Conservation (phyloP, 2,329 filamentous ascomycete species). For the Exserohilum rostratum region DNA sequence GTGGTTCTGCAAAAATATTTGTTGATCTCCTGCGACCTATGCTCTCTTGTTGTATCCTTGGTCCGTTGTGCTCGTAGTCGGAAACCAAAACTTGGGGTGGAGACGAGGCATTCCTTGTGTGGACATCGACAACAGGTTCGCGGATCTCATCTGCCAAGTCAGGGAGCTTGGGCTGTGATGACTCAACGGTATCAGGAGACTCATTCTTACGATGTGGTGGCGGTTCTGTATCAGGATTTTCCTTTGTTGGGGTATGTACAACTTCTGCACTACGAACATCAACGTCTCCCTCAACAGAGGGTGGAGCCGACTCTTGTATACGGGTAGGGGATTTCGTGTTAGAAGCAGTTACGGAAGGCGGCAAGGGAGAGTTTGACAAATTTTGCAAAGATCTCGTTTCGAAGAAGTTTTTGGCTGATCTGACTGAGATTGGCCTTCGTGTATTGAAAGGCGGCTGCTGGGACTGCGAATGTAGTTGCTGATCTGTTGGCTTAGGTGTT, state of each 20-base stretch:
- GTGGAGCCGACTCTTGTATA: not conserved
- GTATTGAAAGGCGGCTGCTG: conserved; percentile 11
- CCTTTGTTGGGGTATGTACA: not conserved
- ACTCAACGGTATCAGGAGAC: not conserved
- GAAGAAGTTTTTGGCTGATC: conserved; percentile 36
- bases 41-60: conserved; percentile 5
- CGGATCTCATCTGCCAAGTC: not conserved
- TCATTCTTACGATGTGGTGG: not conserved
- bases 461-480: conserved; percentile 8
- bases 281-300: not conserved
- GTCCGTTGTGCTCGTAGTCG: not conserved
- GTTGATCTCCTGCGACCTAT: conserved; percentile 16
- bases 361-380: conserved; percentile 15
- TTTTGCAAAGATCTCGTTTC: conserved; percentile 32
- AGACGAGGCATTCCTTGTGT: conserved; percentile 10
- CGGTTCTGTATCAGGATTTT: not conserved
- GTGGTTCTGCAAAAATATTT: conserved; percentile 17
- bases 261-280: not conserved
- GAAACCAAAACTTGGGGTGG: not conserved
- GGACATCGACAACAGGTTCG: conserved; percentile 8
- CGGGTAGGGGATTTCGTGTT: conserved; percentile 9
- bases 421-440: conserved; percentile 30
- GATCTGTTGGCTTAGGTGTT: not conserved
- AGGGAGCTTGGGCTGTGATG: not conserved
- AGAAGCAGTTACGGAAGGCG: conserved; percentile 12